Conservation (phyloP, 208 protist species). For the Tetramitus jugosus region DNA sequence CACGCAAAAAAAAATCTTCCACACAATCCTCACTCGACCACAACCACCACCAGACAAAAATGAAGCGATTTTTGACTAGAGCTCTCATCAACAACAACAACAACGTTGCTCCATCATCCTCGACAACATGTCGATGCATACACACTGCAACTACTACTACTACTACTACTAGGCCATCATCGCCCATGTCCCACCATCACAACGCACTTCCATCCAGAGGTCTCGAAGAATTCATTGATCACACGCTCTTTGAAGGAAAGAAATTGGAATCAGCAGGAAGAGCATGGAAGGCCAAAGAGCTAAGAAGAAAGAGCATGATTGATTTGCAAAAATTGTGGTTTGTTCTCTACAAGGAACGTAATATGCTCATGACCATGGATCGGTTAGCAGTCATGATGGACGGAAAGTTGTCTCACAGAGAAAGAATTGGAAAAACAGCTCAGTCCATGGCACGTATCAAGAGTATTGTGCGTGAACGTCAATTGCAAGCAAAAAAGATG, state of each 20-base stretch:
- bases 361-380: not conserved
- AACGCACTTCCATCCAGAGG: constrained; percentile 10
- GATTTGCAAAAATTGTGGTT: constrained; percentile 20
- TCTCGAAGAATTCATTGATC: constrained; percentile 16
- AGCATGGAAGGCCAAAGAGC: not conserved
- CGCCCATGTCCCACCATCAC: too few relatives aligned
- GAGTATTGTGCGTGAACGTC: not conserved
- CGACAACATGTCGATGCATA: too few relatives aligned
- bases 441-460: constrained; percentile 3
- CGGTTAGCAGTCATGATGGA: not conserved
- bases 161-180: too few relatives aligned
- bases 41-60: too few relatives aligned
- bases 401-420: not conserved
- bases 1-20: too few relatives aligned
- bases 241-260: constrained; percentile 10
- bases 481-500: not conserved
- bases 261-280: not conserved
- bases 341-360: constrained; percentile 14
- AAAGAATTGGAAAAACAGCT: not conserved
- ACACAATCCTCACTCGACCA: too few relatives aligned
- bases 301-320: not conserved
- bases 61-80: too few relatives aligned
- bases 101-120: too few relatives aligned
- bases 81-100: too few relatives aligned
- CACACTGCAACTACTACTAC: too few relatives aligned